Evolutionary conservation across 2,329 filamentous ascomycete genomes (phyloP).

Genomic region (Neonectria coccinea): DNA sequence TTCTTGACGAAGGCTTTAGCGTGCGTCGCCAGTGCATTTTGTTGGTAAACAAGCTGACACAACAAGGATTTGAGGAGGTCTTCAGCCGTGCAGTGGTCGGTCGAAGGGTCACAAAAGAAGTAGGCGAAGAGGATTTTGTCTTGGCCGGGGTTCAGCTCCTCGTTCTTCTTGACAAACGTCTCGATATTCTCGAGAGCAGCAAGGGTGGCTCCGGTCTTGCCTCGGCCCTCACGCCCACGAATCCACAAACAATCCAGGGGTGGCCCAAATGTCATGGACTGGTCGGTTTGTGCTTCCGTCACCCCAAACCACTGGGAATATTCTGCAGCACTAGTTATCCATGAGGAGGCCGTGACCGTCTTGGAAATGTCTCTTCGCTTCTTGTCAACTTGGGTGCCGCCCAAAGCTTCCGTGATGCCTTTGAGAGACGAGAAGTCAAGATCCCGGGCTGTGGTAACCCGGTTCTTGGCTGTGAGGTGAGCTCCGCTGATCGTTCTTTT

Average conservation of each 20-base stretch:
- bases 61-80: constrained; percentile 56
- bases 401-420: constrained; percentile 49
- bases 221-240: constrained; percentile 55
- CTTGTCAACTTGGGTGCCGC: constrained; percentile 49
- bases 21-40: constrained; percentile 50
- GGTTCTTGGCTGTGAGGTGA: constrained; percentile 50
- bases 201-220: constrained; percentile 56
- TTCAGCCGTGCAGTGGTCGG: constrained; percentile 55
- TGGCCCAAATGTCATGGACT: neutral
- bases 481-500: constrained; percentile 54
- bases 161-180: constrained; percentile 4
- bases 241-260: constrained; percentile 53
- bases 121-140: constrained; percentile 50
- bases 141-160: constrained; percentile 39
- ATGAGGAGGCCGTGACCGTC: constrained; percentile 51
- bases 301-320: constrained; percentile 51
- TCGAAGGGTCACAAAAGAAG: constrained; percentile 55
- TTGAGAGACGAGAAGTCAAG: constrained; percentile 51
- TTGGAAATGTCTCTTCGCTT: constrained; percentile 49
- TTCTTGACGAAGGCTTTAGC: constrained; percentile 50
- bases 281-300: constrained; percentile 28
- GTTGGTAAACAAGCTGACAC: constrained; percentile 52
- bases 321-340: constrained; percentile 53
- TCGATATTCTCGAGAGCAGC: constrained; percentile 54
- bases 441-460: constrained; percentile 52